Conservation (phyloP, 1,284 basidiomycete species). For the Flammula alnicola region DNA sequence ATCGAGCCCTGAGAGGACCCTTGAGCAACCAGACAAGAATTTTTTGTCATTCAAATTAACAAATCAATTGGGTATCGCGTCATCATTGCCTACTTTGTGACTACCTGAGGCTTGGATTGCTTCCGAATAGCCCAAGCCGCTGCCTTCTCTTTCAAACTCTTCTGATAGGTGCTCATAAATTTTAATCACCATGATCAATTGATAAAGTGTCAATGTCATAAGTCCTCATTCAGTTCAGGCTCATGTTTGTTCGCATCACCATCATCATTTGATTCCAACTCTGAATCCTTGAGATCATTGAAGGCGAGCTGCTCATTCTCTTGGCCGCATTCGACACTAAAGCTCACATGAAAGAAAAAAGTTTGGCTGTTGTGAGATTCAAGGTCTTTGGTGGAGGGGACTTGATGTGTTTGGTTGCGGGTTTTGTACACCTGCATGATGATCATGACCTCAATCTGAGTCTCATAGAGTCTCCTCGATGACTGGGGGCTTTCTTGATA, state of each 20-base stretch:
- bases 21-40: neutral
- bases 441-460: conserved; percentile 37
- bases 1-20: neutral
- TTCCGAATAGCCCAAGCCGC: conserved; percentile 33
- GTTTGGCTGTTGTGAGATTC: too few relatives aligned
- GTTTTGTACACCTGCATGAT: conserved; percentile 21
- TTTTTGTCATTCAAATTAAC: neutral
- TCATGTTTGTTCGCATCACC: conserved; percentile 30
- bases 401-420: conserved; percentile 33
- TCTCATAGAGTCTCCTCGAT: conserved; percentile 1
- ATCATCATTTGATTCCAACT: conserved; percentile 31
- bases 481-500: conserved; percentile 1
- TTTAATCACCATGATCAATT: conserved; percentile 32
- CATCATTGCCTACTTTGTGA: too few relatives aligned
- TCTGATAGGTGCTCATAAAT: conserved; percentile 33
- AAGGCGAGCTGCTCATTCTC: too few relatives aligned
- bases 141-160: conserved; percentile 28
- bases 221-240: too few relatives aligned
- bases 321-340: conserved; percentile 25
- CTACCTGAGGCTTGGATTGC: conserved; percentile 26
- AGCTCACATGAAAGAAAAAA: too few relatives aligned
- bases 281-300: conserved; percentile 28
- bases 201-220: too few relatives aligned
- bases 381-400: conserved; percentile 40
- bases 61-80: neutral